phyloP scores from a whole-genome alignment of 352 stramenopile species.

The Phytopythium ostracodes region DNA sequence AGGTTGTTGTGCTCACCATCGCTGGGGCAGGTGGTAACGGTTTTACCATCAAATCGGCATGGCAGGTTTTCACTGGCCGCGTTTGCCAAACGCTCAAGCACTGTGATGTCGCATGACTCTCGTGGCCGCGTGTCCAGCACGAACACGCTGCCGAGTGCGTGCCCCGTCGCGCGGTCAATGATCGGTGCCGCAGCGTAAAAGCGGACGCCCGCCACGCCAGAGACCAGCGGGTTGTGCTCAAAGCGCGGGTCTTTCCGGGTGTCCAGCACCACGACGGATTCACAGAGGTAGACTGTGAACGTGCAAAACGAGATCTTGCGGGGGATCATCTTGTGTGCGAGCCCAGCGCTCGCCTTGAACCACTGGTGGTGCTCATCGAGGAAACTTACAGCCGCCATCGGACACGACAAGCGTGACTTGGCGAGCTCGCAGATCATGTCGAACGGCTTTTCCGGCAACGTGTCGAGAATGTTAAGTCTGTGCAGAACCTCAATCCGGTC shows the following conservation, averaged over 20 bases:
- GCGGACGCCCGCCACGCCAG: slow-evolving; percentile 83
- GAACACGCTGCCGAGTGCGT: slow-evolving; percentile 72
- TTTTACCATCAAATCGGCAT: not conserved
- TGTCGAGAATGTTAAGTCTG: slow-evolving; percentile 58
- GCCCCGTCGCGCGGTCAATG: slow-evolving; percentile 46
- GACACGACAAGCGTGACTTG: slow-evolving; percentile 54
- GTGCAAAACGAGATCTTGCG: slow-evolving; percentile 81
- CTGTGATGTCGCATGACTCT: slow-evolving; percentile 61
- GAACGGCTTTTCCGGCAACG: slow-evolving; percentile 50
- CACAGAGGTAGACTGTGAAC: slow-evolving; percentile 51
- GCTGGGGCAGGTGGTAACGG: not conserved
- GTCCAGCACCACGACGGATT: slow-evolving; percentile 84
- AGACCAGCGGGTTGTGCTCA: slow-evolving; percentile 85
- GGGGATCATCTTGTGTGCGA: slow-evolving; percentile 73
- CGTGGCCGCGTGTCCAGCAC: slow-evolving; percentile 77
- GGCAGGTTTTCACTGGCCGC: slow-evolving; percentile 58
- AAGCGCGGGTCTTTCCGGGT: slow-evolving; percentile 88
- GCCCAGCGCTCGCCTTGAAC: slow-evolving; percentile 70
- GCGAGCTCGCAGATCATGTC: slow-evolving; percentile 80
- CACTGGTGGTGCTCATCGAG: slow-evolving; percentile 73
- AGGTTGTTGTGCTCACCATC: not conserved
- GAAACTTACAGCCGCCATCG: slow-evolving; percentile 80
- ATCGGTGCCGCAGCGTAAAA: slow-evolving; percentile 92
- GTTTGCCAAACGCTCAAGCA: slow-evolving; percentile 61
- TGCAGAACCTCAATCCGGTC: slow-evolving; percentile 47